phyloP scores from a whole-genome alignment of 1,139 yeast species.

The Candida pseudocylindracea region DNA sequence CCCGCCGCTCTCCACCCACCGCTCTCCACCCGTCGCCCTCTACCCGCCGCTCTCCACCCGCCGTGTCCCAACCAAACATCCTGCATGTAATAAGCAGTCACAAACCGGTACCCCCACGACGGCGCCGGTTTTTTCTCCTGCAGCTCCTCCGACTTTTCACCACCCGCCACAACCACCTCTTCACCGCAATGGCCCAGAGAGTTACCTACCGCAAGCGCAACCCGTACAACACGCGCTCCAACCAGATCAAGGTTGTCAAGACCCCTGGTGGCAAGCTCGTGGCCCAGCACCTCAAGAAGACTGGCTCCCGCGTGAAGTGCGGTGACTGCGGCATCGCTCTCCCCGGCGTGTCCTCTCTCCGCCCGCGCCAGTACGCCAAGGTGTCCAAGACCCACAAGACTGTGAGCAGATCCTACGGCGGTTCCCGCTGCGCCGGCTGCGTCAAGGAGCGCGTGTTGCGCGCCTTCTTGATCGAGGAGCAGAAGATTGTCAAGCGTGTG shows the following conservation, averaged over 20 bases:
- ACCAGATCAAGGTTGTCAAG: slow-evolving; percentile 98
- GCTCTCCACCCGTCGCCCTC: too few species aligned
- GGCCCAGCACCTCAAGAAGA: slow-evolving; percentile 94
- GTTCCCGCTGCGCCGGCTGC: slow-evolving; percentile 96
- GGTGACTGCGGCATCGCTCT: slow-evolving; percentile 94
- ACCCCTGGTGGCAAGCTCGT: slow-evolving; percentile 99
- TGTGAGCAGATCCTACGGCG: slow-evolving; percentile 99
- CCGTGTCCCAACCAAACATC: too few species aligned
- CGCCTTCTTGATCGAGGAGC: slow-evolving; percentile 99
- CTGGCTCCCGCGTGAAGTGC: slow-evolving; percentile 91
- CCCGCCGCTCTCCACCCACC: too few species aligned
- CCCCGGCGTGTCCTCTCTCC: slow-evolving; percentile 80
- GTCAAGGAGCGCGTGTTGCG: slow-evolving; percentile 97
- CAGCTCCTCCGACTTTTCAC: too few species aligned
- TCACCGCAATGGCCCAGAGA: slow-evolving; percentile 41
- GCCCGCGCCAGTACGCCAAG: slow-evolving; percentile 95
- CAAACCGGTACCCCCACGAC: too few species aligned
- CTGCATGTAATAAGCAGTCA: too few species aligned
- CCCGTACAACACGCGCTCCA: slow-evolving; percentile 92
- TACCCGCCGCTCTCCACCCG: too few species aligned
- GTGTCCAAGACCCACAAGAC: slow-evolving; percentile 94
- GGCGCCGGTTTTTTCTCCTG: too few species aligned
- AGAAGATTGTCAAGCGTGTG: slow-evolving; percentile 98
- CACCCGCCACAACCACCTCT: too few species aligned
- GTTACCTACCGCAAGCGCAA: slow-evolving; percentile 48